A percentile compares a stretch with the other conserved stretches of the same genome.
Evolutionary conservation across 2,329 filamentous ascomycete species (phyloP).

Genomic region (Xylaria arbuscula): DNA sequence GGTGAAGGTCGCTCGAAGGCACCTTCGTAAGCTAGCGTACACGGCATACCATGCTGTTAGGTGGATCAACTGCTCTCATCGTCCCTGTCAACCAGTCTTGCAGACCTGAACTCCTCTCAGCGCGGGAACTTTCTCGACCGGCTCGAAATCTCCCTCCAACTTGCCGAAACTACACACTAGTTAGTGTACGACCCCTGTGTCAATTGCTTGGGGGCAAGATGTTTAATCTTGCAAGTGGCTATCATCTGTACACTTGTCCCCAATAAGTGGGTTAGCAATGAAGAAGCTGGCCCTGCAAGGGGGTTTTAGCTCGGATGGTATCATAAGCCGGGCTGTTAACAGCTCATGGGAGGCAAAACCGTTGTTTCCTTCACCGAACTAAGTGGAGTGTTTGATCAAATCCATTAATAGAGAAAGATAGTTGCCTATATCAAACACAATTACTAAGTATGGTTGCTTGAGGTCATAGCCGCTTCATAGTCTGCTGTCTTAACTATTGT

Average conservation of each 20-base stretch:
- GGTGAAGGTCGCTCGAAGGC: too few relatives aligned
- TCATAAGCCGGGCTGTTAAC: not conserved
- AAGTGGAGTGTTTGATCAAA: conserved; percentile 8
- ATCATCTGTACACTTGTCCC: not conserved
- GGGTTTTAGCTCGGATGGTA: not conserved
- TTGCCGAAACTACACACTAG: not conserved
- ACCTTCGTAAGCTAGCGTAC: too few relatives aligned
- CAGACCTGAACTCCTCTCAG: too few relatives aligned
- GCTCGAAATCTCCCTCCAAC: too few relatives aligned
- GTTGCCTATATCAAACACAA: not conserved
- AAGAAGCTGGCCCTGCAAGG: not conserved
- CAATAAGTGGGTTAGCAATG: not conserved
- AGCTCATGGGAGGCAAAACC: not conserved
- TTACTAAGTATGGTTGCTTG: not conserved
- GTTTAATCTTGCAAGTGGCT: not conserved
- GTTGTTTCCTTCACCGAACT: not conserved
- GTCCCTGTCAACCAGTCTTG: too few relatives aligned
- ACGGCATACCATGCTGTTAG: too few relatives aligned
- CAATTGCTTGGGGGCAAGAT: not conserved
- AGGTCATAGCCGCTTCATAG: not conserved
- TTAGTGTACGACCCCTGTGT: not conserved
- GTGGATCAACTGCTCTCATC: too few relatives aligned
- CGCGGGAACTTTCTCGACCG: too few relatives aligned
- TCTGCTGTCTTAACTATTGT: not conserved
- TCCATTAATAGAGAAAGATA: not conserved